Base-by-base conservation (phyloP, 1,284 basidiomycete genomes). In the Farysia itapuensis region DNA sequence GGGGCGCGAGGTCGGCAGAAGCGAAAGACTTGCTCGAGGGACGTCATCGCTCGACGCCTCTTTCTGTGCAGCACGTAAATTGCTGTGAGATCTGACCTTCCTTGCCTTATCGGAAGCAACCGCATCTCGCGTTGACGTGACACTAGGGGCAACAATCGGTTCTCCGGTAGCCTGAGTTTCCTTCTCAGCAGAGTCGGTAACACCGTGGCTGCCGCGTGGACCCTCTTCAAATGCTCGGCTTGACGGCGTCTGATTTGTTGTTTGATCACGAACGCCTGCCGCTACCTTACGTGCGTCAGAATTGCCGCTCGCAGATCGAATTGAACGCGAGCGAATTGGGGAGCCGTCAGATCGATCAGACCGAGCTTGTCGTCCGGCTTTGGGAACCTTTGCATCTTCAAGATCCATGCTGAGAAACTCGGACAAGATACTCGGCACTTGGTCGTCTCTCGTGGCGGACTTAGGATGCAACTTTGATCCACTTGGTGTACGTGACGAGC, bases 341-440 rank as follows among this genome's bases (percentile, higher is more conserved):
- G 31, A 33, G 31, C 18, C 31, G 18, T 28, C n/a, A n/a, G 25
- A 28, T 9, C 13, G 31, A 11, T 33, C 16, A 18, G 12, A 9
- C 16, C 31, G 31, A 9, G 31, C 26, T 28, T 28, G 26, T 28
- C 11, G n/a, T n/a, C 26, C 26, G 34, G 14, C 19, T 31, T 53
- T 52, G 2, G 16, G 25, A n/a, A 24, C 38, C 31, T 29, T 41
- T 24, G 29, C 32, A 5, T 46, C 26, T n/a, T 28, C n/a, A n/a
- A n/a, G 43, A 16, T 61, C 48, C 47, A 61, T 48, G 15, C 32
- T 44, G 39, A 61, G 46, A 20, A 61, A 61, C 31, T 61, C 58
- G 35, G 47, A 25, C 40, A 56, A 28, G 24, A 56, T 56, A 29
- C 51, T 41, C 18, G 58, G 47, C 14, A 61, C 35, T 6, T 50